Base-by-base conservation (phyloP, 225 moss, liverwort and hornwort species). In the Marchantia paleacea region DNA sequence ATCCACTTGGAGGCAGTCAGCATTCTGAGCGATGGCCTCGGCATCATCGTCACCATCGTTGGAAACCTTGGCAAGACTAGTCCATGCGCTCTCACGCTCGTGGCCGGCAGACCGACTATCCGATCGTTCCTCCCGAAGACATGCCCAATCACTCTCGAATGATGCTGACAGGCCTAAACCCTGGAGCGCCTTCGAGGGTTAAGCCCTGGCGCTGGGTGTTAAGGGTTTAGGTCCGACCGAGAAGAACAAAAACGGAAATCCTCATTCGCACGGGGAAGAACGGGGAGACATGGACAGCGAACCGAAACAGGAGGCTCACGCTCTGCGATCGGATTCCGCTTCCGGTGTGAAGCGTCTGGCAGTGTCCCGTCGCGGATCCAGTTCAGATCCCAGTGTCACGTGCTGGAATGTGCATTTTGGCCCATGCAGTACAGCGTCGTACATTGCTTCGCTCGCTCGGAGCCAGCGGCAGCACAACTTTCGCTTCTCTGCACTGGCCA, bases 51-150 rank as follows among this genome's bases (percentile, higher is more conserved):
- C 73, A 51, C 76, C 79, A 85, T 75, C 7, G 50, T 69, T 14
- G 58, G 78, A 61, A 81, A 62, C 13, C 71, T 73, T 11, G 65
- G 81, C 68, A 78, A 55, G 12, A 81, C 71, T 65, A 48, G 50
- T 8, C 73, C 67, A 25, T 65, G 57, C 7, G 75, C 61, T 55
- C 62, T 80, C 60, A 67, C 61, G 55, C 30, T 55, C n/a, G 73
- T 61, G 5, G 80, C 63, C 72, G 64, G 72, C 26, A 26, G n/a
- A 9, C 0, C 8, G 0, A 18, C 69, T 8, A 39, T 1, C 16
- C 0, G 3, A 14, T 18, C 19, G 7, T 11, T 20, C 14, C 8
- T 6, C 48, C 48, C 14, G 20, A 22, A 70, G 7, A 48, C 6
- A 47, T 3, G 8, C 18, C 12, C 16, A 70, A 48, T 19, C 69